phyloP scores from a whole-genome alignment of 2,329 filamentous ascomycete species.

The Penicillium italicum region DNA sequence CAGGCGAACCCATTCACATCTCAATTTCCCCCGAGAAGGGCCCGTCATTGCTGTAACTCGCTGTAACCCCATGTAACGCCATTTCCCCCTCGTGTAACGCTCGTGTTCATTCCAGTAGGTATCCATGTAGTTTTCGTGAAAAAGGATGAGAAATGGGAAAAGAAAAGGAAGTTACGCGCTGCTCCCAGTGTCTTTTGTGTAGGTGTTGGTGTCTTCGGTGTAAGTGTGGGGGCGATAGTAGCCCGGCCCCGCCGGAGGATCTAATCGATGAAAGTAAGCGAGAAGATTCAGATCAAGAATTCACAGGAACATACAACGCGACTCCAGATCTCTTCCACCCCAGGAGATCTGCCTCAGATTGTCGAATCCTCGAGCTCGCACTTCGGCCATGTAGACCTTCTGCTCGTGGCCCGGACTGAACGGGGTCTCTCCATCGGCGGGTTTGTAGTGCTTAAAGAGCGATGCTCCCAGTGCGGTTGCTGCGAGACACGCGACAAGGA shows the following conservation, averaged over 20 bases:
- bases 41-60: background rate
- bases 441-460: constrained; percentile 28
- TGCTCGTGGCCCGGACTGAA: constrained; percentile 28
- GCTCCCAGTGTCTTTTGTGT: constrained; percentile 3
- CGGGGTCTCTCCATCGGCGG: constrained; percentile 16
- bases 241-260: constrained; percentile 9
- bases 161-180: background rate
- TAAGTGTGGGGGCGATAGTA: constrained; percentile 10
- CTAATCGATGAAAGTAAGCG: constrained; percentile 11
- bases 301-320: constrained; percentile 18
- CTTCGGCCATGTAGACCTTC: constrained; percentile 31
- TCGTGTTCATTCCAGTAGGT: background rate
- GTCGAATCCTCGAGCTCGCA: constrained; percentile 28
- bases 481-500: constrained; percentile 32
- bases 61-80: background rate
- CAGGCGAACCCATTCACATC: background rate
- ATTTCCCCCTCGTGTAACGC: background rate
- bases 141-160: background rate
- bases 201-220: background rate
- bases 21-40: background rate
- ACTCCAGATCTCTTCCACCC: constrained; percentile 21
- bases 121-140: background rate
- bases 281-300: background rate
- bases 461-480: constrained; percentile 30
- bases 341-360: constrained; percentile 24